A percentile compares a stretch with the other conserved stretches of the same genome.
phyloP scores from a whole-genome alignment of 1,139 yeast genomes.

The Candida neerlandica region DNA sequence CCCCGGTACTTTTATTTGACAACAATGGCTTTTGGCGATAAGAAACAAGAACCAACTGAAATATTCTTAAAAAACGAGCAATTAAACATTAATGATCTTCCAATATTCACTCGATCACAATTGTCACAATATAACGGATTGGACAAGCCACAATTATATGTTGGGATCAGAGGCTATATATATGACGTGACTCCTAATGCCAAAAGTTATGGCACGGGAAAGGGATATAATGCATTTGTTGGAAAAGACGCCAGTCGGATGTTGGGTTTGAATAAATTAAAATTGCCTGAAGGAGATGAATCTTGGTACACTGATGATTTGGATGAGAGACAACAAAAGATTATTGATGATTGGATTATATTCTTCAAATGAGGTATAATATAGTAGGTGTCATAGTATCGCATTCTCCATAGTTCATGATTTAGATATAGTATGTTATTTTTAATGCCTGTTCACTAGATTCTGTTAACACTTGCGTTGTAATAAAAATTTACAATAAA shows the following conservation, averaged over 20 bases:
- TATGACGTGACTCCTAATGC: constrained; percentile 73
- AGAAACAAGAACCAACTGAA: constrained; percentile 20
- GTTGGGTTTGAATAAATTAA: constrained; percentile 50
- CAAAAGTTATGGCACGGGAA: constrained; percentile 75
- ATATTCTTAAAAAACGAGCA: constrained; percentile 24
- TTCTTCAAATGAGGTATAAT: constrained; percentile 55
- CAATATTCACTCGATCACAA: constrained; percentile 38
- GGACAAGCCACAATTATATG: constrained; percentile 49
- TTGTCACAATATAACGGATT: constrained; percentile 38
- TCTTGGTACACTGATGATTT: constrained; percentile 54
- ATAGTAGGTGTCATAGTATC: constrained; percentile 39
- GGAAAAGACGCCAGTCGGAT: constrained; percentile 81
- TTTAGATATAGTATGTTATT: not conserved
- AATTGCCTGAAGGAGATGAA: constrained; percentile 13
- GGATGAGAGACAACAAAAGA: constrained; percentile 50
- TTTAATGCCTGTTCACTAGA: not conserved
- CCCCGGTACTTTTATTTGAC: not conserved
- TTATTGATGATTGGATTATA: constrained; percentile 59
- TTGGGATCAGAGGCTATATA: constrained; percentile 73
- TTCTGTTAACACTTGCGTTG: too few species aligned
- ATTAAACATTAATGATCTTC: constrained; percentile 29
- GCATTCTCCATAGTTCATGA: too few species aligned
- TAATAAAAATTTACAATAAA: too few species aligned
- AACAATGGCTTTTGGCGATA: constrained; percentile 11
- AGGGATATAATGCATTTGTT: constrained; percentile 69